phyloP scores from a whole-genome alignment of 257 asterid genomes.

The Solanum tacnaense region DNA sequence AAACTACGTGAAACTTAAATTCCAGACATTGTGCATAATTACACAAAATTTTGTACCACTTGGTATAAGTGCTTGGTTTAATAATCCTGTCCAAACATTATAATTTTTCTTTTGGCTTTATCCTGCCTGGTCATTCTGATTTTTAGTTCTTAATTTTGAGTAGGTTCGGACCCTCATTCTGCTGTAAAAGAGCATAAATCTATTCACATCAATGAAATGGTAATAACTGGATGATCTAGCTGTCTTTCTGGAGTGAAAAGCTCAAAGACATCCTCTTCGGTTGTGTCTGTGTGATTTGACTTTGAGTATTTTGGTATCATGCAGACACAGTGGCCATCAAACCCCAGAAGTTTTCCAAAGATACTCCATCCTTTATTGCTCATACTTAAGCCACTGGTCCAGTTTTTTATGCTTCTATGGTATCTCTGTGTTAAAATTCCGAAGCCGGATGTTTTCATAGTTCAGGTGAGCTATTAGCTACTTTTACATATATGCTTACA shows the following conservation, averaged over 20 bases:
- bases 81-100: not conserved
- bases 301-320: constrained; percentile 10
- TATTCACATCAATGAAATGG: constrained; percentile 75
- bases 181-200: constrained; percentile 63
- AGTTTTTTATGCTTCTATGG: constrained; percentile 83
- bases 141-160: constrained; percentile 1
- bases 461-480: constrained; percentile 56
- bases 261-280: not conserved
- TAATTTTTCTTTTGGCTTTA: not conserved
- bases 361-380: constrained; percentile 73
- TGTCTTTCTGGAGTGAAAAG: not conserved
- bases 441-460: constrained; percentile 79
- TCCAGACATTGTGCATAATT: not conserved
- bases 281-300: not conserved
- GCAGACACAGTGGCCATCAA: constrained; percentile 76
- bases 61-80: not conserved
- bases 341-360: constrained; percentile 51
- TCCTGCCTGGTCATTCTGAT: constrained; percentile 9
- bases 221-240: constrained; percentile 19
- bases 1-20: not conserved
- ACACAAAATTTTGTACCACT: not conserved
- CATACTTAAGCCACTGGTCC: constrained; percentile 65
- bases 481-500: not conserved
- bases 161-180: constrained; percentile 82
- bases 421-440: constrained; percentile 79